Evolutionary conservation across 2,329 filamentous ascomycete species (phyloP).

Genomic region (Dactylella cylindrospora): DNA sequence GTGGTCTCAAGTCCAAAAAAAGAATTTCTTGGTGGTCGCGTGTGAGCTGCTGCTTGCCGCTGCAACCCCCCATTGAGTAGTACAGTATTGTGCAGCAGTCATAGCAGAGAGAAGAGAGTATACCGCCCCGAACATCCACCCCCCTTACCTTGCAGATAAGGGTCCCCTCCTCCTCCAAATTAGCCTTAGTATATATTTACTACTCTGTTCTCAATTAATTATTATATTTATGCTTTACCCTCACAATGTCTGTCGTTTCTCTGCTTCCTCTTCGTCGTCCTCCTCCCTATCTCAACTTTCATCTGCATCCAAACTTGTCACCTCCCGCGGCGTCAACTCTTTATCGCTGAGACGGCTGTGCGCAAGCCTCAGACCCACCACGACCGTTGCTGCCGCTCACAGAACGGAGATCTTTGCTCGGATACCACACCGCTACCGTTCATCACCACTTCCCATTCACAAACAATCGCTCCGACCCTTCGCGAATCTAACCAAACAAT

Average conservation of each 20-base stretch:
- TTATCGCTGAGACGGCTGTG: conserved; percentile 6
- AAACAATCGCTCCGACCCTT: neutral
- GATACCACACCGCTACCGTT: neutral
- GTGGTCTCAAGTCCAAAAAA: conserved; percentile 19
- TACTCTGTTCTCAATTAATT: neutral
- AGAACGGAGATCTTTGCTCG: conserved; percentile 34
- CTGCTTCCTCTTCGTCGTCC: conserved; percentile 4
- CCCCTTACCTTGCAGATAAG: conserved; percentile 13
- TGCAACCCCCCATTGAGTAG: too few relatives aligned
- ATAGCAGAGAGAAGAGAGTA: too few relatives aligned
- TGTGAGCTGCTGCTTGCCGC: too few relatives aligned
- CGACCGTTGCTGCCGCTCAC: conserved; percentile 1
- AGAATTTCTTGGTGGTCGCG: conserved; percentile 30
- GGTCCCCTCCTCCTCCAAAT: conserved; percentile 4
- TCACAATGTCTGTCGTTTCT: conserved; percentile 35
- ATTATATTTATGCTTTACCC: conserved; percentile 37
- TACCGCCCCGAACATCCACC: too few relatives aligned
- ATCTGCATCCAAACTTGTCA: neutral
- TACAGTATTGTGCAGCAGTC: too few relatives aligned
- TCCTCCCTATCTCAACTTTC: neutral
- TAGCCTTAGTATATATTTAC: neutral
- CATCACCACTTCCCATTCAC: conserved; percentile 14
- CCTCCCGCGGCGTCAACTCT: conserved; percentile 6
- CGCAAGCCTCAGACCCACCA: neutral
- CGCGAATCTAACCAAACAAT: neutral